These are phyloP conservation scores for Trametes cingulata DNA, from an alignment of 768 basidiomycete genomes.

Conservation along the genomic window DNA sequence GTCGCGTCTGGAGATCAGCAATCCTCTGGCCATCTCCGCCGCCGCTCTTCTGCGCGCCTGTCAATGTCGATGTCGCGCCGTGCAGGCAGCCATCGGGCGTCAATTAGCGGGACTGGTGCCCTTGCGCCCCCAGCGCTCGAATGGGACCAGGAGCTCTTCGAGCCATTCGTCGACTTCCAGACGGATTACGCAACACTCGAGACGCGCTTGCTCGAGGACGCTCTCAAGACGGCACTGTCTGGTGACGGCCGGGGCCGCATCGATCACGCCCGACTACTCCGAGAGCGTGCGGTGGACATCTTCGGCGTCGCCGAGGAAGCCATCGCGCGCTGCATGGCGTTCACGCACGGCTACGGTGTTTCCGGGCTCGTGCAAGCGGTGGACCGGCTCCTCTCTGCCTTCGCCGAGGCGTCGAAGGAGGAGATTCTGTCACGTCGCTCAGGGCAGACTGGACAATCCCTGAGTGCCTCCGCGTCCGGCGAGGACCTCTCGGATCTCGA, in stretches of 20 bases:
- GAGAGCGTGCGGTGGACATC: slow-evolving; percentile 74
- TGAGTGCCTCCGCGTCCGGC: slow-evolving; percentile 39
- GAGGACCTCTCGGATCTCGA: slow-evolving; percentile 76
- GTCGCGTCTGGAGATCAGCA: slow-evolving; percentile 26
- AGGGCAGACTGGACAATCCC: slow-evolving; percentile 22
- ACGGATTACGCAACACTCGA: slow-evolving; percentile 82
- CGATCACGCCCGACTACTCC: slow-evolving; percentile 64
- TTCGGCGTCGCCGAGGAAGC: slow-evolving; percentile 82
- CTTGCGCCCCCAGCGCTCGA: slow-evolving; percentile 35
- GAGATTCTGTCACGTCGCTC: slow-evolving; percentile 41
- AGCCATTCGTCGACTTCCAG: slow-evolving; percentile 92
- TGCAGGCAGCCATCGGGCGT: slow-evolving; percentile 27
- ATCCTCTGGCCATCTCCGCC: slow-evolving; percentile 13
- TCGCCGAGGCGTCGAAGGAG: slow-evolving; percentile 65
- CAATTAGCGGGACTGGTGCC: slow-evolving; percentile 31
- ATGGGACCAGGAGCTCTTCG: slow-evolving; percentile 93
- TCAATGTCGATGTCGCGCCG: slow-evolving; percentile 37
- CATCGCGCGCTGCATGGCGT: slow-evolving; percentile 65
- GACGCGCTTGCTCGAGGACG: slow-evolving; percentile 62
- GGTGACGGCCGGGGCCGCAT: slow-evolving; percentile 42
- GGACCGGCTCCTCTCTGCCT: slow-evolving; percentile 68
- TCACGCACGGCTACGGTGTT: slow-evolving; percentile 90
- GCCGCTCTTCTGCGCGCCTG: slow-evolving; percentile 28
- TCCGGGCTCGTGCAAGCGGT: slow-evolving; percentile 72
- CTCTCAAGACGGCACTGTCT: slow-evolving; percentile 50